Evolutionary conservation across 768 basidiomycete species (phyloP).

Genomic region (Pulveroboletus sp.): DNA sequence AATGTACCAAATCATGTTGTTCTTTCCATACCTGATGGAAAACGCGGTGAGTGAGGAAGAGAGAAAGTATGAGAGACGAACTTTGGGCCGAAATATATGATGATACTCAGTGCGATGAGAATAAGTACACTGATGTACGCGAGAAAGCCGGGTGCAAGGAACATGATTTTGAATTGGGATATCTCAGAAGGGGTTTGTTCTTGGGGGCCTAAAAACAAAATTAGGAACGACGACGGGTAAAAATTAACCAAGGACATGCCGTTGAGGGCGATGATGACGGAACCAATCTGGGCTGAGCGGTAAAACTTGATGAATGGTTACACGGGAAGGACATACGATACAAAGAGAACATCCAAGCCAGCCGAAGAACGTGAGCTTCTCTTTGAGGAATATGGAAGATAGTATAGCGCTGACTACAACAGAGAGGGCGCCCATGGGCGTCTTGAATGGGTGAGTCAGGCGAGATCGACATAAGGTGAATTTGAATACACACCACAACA

Average conservation of each 20-base stretch:
- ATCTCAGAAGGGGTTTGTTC: constrained; percentile 71
- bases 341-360: constrained; percentile 93
- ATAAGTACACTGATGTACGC: constrained; percentile 64
- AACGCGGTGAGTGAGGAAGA: neutral
- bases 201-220: constrained; percentile 47
- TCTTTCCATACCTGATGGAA: constrained; percentile 66
- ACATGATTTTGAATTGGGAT: constrained; percentile 66
- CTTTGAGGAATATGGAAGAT: constrained; percentile 90
- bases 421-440: constrained; percentile 92
- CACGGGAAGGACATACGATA: constrained; percentile 56
- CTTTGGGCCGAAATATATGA: constrained; percentile 79
- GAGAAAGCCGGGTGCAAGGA: constrained; percentile 81
- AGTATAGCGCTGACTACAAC: constrained; percentile 94
- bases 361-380: constrained; percentile 91
- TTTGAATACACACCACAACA: constrained; percentile 64
- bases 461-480: neutral
- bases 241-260: constrained; percentile 35
- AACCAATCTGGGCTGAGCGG: constrained; percentile 54
- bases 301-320: neutral
- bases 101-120: constrained; percentile 57
- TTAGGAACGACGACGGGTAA: constrained; percentile 1
- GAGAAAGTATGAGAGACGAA: constrained; percentile 31
- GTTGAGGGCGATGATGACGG: constrained; percentile 87
- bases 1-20: constrained; percentile 95
- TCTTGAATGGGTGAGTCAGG: constrained; percentile 38